Conservation (phyloP, 768 basidiomycete species). For the Boletus pseudo-olivaceus region DNA sequence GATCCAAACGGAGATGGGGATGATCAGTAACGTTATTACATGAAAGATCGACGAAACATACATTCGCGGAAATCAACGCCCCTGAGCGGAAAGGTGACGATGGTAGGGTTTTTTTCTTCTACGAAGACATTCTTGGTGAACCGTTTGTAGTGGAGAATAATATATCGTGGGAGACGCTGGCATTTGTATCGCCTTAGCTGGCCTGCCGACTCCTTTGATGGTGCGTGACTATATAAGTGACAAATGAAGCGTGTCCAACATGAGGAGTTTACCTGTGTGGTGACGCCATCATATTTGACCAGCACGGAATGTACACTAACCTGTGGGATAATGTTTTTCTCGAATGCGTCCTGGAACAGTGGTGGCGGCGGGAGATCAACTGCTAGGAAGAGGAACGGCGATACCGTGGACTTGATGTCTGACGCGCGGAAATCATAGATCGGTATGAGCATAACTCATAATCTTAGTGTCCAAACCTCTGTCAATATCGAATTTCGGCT, state of each 20-base stretch:
- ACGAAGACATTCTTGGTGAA: slow-evolving; percentile 97
- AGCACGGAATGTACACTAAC: slow-evolving; percentile 87
- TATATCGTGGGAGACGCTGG: slow-evolving; percentile 83
- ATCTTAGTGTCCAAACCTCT: slow-evolving; percentile 57
- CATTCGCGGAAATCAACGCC: slow-evolving; percentile 93
- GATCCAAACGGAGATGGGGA: slow-evolving; percentile 23
- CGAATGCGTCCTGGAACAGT: slow-evolving; percentile 90
- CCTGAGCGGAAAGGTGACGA: slow-evolving; percentile 93
- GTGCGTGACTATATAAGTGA: slow-evolving; percentile 11
- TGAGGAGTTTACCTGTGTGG: slow-evolving; percentile 65
- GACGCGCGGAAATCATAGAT: slow-evolving; percentile 21
- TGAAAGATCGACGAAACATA: slow-evolving; percentile 42
- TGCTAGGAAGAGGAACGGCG: slow-evolving; percentile 94
- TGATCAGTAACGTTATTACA: slow-evolving; percentile 19
- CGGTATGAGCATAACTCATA: slow-evolving; percentile 5
- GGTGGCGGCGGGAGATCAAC: slow-evolving; percentile 98
- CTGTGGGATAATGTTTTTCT: slow-evolving; percentile 99
- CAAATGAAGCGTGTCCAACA: slow-evolving; percentile 17
- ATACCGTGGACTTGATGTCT: slow-evolving; percentile 84
- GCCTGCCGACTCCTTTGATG: slow-evolving; percentile 72
- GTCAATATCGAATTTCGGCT: slow-evolving; percentile 91
- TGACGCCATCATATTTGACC: slow-evolving; percentile 89
- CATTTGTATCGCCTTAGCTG: slow-evolving; percentile 89
- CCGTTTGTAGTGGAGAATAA: slow-evolving; percentile 93
- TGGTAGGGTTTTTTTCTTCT: slow-evolving; percentile 98